Conservation (phyloP, 2,329 filamentous ascomycete species). For the Golovinomyces cichoracearum region DNA sequence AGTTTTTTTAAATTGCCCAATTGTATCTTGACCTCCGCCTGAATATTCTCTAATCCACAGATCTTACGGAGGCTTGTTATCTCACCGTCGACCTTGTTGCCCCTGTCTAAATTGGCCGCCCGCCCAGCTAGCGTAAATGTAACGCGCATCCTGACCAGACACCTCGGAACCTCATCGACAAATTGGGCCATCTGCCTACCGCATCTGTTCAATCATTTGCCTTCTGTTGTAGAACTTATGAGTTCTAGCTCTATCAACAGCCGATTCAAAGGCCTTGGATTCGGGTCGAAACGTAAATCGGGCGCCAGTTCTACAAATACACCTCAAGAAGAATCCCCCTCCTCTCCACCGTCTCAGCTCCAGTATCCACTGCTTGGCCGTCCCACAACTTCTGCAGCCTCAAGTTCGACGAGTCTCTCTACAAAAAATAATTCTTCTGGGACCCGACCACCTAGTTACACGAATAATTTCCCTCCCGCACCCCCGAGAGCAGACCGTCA, state of each 20-base stretch:
- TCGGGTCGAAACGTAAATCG: constrained; percentile 50
- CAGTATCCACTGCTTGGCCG: constrained; percentile 7
- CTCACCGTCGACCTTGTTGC: too few species aligned
- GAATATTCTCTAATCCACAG: too few species aligned
- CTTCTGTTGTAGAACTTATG: constrained; percentile 25
- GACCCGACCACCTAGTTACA: constrained; percentile 38
- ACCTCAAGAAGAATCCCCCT: constrained; percentile 13
- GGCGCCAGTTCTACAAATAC: constrained; percentile 27
- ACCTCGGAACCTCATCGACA: too few species aligned
- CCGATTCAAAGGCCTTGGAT: constrained; percentile 54
- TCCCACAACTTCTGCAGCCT: constrained; percentile 17
- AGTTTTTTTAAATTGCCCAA: too few species aligned
- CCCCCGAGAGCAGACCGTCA: constrained; percentile 25
- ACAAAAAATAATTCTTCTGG: constrained; percentile 37
- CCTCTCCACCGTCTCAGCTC: constrained; percentile 9
- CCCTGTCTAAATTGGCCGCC: too few species aligned
- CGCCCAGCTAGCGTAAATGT: too few species aligned
- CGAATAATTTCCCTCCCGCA: constrained; percentile 27
- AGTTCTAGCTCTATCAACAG: constrained; percentile 61
- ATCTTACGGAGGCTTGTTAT: too few species aligned
- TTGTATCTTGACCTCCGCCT: too few species aligned
- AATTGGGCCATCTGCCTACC: not conserved
- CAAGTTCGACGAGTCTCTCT: constrained; percentile 25
- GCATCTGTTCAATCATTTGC: not conserved
- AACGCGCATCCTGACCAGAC: too few species aligned